These are phyloP conservation scores for Chrysanthemum makinoi DNA, from an alignment of 129 eudicot genomes.

Conservation along the genomic window DNA sequence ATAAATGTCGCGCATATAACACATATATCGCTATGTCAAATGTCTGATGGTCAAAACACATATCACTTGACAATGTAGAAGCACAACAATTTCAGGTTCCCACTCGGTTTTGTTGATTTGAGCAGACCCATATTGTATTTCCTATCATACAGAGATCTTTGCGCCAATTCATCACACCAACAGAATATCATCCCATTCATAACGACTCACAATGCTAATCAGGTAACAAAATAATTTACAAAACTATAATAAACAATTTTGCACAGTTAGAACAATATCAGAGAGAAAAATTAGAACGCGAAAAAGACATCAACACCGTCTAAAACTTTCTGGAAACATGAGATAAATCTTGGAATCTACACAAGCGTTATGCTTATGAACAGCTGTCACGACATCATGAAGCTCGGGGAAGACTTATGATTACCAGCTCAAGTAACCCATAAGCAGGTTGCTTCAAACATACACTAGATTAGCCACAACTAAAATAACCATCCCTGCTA, in stretches of 20 bases:
- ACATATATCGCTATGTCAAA: no score
- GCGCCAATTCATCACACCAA: not conserved
- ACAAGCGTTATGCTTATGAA: conserved; percentile 39
- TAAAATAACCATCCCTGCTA: no score
- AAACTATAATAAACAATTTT: conserved; percentile 19
- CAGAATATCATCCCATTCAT: not conserved
- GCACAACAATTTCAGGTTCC: no score
- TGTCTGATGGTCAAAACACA: no score
- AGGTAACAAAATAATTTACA: conserved; percentile 6
- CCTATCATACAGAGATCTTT: no score
- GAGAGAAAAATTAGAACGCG: conserved; percentile 4
- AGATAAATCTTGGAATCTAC: conserved; percentile 18
- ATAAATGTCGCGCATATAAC: no score
- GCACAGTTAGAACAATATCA: conserved; percentile 30
- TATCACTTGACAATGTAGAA: no score
- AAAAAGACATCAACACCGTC: conserved; percentile 16
- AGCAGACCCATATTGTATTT: no score
- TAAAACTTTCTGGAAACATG: conserved; percentile 12
- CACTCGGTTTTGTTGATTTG: no score
- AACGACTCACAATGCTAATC: not conserved
- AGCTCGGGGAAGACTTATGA: conserved; percentile 80
- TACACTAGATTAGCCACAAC: conserved; percentile 47
- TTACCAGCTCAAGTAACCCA: conserved; percentile 71
- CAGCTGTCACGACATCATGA: conserved; percentile 58
- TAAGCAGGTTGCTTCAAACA: conserved; percentile 90